Conservation (phyloP, 164 flowering plant genomes). For the Stephania cephalantha region DNA sequence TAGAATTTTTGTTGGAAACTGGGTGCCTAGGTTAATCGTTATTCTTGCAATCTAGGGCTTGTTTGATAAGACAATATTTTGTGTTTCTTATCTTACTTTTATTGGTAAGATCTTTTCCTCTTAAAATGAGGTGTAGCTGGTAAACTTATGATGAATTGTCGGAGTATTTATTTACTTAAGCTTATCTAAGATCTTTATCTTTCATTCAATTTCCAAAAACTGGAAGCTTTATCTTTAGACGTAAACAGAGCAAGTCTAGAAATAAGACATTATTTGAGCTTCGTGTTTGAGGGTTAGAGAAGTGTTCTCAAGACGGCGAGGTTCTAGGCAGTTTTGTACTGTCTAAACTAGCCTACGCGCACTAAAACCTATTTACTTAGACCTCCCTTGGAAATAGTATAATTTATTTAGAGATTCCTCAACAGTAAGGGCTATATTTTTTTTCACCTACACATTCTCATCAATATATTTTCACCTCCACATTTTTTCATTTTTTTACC, state of each 20-base stretch:
- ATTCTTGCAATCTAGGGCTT: too few relatives aligned
- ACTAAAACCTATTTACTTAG: too few relatives aligned
- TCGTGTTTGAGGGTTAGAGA: neutral
- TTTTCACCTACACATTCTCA: too few relatives aligned
- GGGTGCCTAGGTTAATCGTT: too few relatives aligned
- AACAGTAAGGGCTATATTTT: too few relatives aligned
- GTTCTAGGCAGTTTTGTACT: too few relatives aligned
- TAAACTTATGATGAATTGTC: neutral
- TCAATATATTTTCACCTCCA: too few relatives aligned
- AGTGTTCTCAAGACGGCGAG: too few relatives aligned
- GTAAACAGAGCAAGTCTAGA: neutral
- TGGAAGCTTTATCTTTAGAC: neutral
- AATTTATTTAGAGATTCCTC: too few relatives aligned
- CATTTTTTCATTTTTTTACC: too few relatives aligned
- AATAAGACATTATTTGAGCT: neutral
- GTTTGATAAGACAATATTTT: neutral
- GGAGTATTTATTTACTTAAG: neutral
- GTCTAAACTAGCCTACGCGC: too few relatives aligned
- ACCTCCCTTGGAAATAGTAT: too few relatives aligned
- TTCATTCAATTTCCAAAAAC: neutral
- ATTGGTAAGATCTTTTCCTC: neutral
- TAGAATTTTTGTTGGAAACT: neutral
- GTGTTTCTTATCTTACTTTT: neutral
- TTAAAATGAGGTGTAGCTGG: neutral
- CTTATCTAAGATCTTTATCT: neutral